A percentile compares a stretch with the other conserved stretches of the same genome.
Evolutionary conservation across 2,329 filamentous ascomycete genomes (phyloP).

Genomic region (Rhexocercosporidium sp.): DNA sequence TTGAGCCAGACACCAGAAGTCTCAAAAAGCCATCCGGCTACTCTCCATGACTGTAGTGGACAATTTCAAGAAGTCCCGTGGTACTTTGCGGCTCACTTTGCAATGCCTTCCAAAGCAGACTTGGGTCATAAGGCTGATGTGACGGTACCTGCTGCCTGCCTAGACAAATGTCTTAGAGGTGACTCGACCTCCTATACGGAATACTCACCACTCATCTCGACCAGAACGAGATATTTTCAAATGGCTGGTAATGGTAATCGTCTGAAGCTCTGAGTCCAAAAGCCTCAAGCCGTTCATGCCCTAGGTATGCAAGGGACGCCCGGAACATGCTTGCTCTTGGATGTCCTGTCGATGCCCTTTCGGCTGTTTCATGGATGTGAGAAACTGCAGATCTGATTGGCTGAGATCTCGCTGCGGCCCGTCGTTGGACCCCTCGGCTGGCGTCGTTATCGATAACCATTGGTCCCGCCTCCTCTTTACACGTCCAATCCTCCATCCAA

Average conservation of each 20-base stretch:
- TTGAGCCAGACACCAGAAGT: background rate
- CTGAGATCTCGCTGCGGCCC: conserved; percentile 10
- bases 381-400: conserved; percentile 13
- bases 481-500: conserved; percentile 8
- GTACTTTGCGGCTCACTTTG: too few relatives aligned
- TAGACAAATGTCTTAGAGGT: conserved; percentile 8
- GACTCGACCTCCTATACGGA: conserved; percentile 3
- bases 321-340: background rate
- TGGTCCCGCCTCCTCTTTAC: conserved; percentile 26
- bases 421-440: conserved; percentile 11
- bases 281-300: background rate
- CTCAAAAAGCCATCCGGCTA: background rate
- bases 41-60: background rate
- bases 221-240: background rate
- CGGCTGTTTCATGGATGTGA: conserved; percentile 16
- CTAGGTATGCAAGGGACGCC: conserved; percentile 17
- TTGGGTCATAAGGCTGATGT: conserved; percentile 6
- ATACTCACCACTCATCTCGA: background rate
- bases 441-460: conserved; percentile 18
- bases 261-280: conserved; percentile 5
- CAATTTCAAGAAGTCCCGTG: background rate
- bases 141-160: conserved; percentile 8
- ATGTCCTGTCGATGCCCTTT: background rate
- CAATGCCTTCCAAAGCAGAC: too few relatives aligned
- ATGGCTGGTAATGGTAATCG: conserved; percentile 19